These are phyloP conservation scores for Butyriboletus loyo DNA, from an alignment of 768 basidiomycete species.

Conservation along the genomic window DNA sequence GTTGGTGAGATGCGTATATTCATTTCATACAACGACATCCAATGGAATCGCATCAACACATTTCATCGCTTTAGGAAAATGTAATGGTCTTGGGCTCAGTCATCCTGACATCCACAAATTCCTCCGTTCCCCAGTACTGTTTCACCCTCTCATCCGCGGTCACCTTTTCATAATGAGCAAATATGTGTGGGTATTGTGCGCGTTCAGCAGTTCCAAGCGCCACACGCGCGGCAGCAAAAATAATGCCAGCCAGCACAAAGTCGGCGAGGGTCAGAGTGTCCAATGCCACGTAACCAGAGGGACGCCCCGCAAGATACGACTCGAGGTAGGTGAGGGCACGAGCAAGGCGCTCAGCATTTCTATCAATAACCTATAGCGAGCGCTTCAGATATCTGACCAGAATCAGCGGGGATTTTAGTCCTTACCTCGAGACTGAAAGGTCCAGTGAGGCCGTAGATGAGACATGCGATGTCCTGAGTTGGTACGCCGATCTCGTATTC, in stretches of 20 bases:
- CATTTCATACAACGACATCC: too few species aligned
- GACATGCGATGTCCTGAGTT: neutral
- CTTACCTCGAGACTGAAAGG: slow-evolving; percentile 9
- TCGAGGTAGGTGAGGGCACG: slow-evolving; percentile 15
- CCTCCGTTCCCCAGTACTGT: slow-evolving; percentile 9
- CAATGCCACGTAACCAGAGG: slow-evolving; percentile 12
- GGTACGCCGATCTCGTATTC: slow-evolving; percentile 10
- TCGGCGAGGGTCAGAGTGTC: slow-evolving; percentile 18
- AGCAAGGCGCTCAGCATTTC: neutral
- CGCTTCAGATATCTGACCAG: neutral
- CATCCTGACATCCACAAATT: slow-evolving; percentile 3
- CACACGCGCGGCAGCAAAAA: neutral
- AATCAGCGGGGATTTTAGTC: too few species aligned
- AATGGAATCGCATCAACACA: too few species aligned
- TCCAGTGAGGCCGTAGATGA: slow-evolving; percentile 2
- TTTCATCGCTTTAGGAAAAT: too few species aligned
- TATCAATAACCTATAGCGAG: neutral
- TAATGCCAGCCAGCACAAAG: slow-evolving; percentile 13
- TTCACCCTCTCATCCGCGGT: slow-evolving; percentile 11
- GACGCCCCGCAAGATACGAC: slow-evolving; percentile 2
- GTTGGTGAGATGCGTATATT: too few species aligned
- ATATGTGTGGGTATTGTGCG: slow-evolving; percentile 12
- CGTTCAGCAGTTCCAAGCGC: slow-evolving; percentile 14
- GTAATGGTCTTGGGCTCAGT: neutral
- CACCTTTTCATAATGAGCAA: slow-evolving; percentile 21